These are phyloP conservation scores for Sordariomycetes sp. DNA, from an alignment of 2,329 filamentous ascomycete species.

Conservation along the genomic window DNA sequence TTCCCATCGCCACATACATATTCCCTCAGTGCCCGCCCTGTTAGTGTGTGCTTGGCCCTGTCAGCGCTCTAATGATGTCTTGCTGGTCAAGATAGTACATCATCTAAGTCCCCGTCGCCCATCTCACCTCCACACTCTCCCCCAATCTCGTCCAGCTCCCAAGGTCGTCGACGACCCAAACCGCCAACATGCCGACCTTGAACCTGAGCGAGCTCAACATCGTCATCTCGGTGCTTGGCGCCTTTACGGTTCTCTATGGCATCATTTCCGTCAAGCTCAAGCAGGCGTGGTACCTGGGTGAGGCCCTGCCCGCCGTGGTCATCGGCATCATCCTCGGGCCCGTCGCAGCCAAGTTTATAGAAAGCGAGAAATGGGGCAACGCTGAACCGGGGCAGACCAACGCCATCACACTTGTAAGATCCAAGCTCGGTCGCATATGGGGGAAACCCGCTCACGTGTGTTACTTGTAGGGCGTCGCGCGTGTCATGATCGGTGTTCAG, in stretches of 20 bases:
- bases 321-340: constrained; percentile 47
- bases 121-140: too few relatives aligned
- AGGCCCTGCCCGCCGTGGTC: constrained; percentile 46
- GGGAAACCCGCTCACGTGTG: neutral
- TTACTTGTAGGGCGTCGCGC: constrained; percentile 30
- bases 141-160: too few relatives aligned
- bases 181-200: constrained; percentile 11
- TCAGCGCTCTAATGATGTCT: too few relatives aligned
- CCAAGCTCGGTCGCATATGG: too few relatives aligned
- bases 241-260: constrained; percentile 38
- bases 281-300: constrained; percentile 43
- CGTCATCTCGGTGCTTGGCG: constrained; percentile 15
- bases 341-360: constrained; percentile 41
- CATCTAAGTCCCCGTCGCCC: too few relatives aligned
- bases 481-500: constrained; percentile 53
- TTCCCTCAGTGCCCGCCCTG: too few relatives aligned
- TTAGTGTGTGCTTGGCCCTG: too few relatives aligned
- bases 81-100: too few relatives aligned
- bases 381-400: constrained; percentile 17
- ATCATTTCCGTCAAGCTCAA: constrained; percentile 43
- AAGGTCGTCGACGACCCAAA: too few relatives aligned
- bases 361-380: constrained; percentile 30
- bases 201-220: constrained; percentile 13
- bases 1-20: too few relatives aligned
- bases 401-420: constrained; percentile 29